These are phyloP conservation scores for Syzygium syzygioides DNA, from an alignment of 441 rosid genomes.

Conservation along the genomic window DNA sequence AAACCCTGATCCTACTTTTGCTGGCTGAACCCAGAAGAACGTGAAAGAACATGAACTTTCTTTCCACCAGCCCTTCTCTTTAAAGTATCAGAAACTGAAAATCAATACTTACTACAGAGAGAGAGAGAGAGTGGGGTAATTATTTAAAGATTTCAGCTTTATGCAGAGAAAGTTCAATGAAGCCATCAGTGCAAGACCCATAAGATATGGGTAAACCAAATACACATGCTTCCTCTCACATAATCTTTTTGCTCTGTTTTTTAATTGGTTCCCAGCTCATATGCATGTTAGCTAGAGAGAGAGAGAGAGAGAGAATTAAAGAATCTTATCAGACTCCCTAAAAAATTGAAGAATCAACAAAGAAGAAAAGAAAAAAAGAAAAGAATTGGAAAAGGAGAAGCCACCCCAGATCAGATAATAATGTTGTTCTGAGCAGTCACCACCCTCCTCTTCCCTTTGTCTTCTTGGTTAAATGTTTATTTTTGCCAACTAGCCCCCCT, in stretches of 20 bases:
- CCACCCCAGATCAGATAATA: conserved; percentile 39
- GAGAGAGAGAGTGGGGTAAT: neutral
- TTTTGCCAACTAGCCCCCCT: conserved; percentile 21
- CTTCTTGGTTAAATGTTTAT: neutral
- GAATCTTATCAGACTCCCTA: conserved; percentile 33
- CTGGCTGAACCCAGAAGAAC: neutral
- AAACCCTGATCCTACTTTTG: neutral
- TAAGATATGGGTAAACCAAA: conserved; percentile 15
- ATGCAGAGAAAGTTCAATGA: conserved; percentile 13
- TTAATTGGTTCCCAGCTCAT: conserved; percentile 24
- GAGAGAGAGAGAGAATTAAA: conserved; percentile 25
- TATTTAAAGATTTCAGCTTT: neutral
- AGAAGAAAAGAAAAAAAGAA: neutral
- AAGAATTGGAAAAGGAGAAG: conserved; percentile 6
- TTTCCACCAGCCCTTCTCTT: neutral
- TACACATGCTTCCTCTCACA: conserved; percentile 11
- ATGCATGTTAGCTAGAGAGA: conserved; percentile 19
- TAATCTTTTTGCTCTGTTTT: neutral
- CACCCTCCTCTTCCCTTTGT: conserved; percentile 4
- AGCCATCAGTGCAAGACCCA: conserved; percentile 24
- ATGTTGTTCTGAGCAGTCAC: conserved; percentile 44
- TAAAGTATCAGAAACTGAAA: neutral
- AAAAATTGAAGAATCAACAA: conserved; percentile 2
- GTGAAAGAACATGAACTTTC: neutral
- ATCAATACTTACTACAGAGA: neutral